A percentile compares a stretch with the other conserved stretches of the same genome.
Evolutionary conservation across 2,329 filamentous ascomycete genomes (phyloP).

Genomic region (Thermothelomyces thermophilus): DNA sequence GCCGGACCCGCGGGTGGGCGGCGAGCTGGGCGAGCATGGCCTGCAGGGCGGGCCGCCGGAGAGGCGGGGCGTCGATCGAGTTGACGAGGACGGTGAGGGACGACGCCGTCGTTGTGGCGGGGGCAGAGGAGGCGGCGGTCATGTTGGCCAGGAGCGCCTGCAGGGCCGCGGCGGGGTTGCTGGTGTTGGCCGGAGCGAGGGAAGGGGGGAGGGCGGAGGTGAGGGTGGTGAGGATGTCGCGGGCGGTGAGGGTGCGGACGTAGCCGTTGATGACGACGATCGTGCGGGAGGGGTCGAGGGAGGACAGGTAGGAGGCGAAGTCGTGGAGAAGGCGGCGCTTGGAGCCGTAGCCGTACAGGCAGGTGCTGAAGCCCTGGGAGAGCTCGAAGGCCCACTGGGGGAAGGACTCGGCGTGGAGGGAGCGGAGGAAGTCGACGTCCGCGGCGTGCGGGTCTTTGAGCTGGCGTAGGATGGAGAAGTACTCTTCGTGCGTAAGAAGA

Average conservation of each 20-base stretch:
- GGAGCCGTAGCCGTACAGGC: slow-evolving; percentile 87
- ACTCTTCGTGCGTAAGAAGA: slow-evolving; percentile 86
- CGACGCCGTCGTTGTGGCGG: slow-evolving; percentile 48
- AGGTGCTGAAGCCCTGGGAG: slow-evolving; percentile 77
- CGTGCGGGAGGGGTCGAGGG: slow-evolving; percentile 39
- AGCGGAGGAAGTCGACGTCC: slow-evolving; percentile 65
- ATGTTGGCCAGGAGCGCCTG: slow-evolving; percentile 59
- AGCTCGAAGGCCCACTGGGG: slow-evolving; percentile 92
- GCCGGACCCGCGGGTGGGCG: slow-evolving; percentile 61
- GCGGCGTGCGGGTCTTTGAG: slow-evolving; percentile 62
- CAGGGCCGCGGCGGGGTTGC: slow-evolving; percentile 62
- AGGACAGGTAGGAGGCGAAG: slow-evolving; percentile 66
- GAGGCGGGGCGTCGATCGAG: slow-evolving; percentile 72
- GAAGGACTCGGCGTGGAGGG: slow-evolving; percentile 74
- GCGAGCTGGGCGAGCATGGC: slow-evolving; percentile 70
- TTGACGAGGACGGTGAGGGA: slow-evolving; percentile 67
- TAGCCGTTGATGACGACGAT: slow-evolving; percentile 90
- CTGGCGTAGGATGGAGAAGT: slow-evolving; percentile 62
- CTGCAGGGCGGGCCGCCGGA: slow-evolving; percentile 67
- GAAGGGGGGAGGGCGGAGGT: slow-evolving; percentile 53
- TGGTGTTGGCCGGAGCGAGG: slow-evolving; percentile 40
- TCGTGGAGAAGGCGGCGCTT: slow-evolving; percentile 69
- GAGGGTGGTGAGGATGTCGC: slow-evolving; percentile 65
- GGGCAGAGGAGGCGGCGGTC: slow-evolving; percentile 36
- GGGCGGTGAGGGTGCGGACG: slow-evolving; percentile 55